Evolutionary conservation across 2,329 filamentous ascomycete species (phyloP).

Genomic region (Fusarium sublunatum): DNA sequence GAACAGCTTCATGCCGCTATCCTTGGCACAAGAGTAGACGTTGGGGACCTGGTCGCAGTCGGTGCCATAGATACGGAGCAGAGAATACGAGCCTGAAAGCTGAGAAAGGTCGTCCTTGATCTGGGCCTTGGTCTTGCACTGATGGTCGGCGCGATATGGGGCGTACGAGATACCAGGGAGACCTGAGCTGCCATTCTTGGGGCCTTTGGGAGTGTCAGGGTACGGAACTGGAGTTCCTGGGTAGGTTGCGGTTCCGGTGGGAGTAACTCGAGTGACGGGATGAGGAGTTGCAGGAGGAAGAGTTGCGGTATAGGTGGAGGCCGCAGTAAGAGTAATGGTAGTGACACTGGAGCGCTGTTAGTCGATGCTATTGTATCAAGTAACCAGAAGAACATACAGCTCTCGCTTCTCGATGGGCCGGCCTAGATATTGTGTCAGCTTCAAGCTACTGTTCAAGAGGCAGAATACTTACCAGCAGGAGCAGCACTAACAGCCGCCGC

Average conservation of each 20-base stretch:
- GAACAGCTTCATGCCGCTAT: constrained; percentile 76
- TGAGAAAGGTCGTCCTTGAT: constrained; percentile 72
- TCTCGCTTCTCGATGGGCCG: constrained; percentile 30
- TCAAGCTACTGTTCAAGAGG: neutral
- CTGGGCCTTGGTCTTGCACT: constrained; percentile 74
- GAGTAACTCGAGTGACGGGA: constrained; percentile 10
- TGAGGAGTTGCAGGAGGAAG: constrained; percentile 21
- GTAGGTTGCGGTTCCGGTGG: constrained; percentile 8
- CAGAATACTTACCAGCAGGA: constrained; percentile 40
- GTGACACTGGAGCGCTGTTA: constrained; percentile 18
- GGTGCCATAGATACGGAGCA: constrained; percentile 81
- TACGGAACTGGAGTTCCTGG: constrained; percentile 7
- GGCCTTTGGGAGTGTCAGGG: neutral
- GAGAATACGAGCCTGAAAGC: constrained; percentile 64
- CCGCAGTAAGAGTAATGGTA: constrained; percentile 31
- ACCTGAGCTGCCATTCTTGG: constrained; percentile 18
- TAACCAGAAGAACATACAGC: constrained; percentile 17
- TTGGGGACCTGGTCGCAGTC: constrained; percentile 79
- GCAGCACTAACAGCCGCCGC: constrained; percentile 36
- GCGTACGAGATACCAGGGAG: constrained; percentile 61
- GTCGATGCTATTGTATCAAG: neutral
- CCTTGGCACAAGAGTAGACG: constrained; percentile 70
- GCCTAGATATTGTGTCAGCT: constrained; percentile 17
- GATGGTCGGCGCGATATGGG: constrained; percentile 61
- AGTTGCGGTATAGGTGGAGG: constrained; percentile 36